Conservation (phyloP, 768 basidiomycete species). For the Rhizopogon sp. region DNA sequence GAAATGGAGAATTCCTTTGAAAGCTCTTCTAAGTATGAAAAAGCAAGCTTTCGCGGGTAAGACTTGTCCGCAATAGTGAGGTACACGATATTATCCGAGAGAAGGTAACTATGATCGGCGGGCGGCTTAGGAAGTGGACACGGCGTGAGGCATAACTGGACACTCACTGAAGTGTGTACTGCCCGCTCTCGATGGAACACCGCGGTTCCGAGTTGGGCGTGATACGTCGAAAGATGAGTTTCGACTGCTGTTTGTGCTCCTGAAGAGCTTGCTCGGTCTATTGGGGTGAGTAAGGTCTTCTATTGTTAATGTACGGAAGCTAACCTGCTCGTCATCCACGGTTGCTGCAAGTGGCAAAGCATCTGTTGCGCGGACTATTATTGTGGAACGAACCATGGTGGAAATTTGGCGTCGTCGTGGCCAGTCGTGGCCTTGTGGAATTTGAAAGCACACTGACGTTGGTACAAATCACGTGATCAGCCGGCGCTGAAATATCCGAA, state of each 20-base stretch:
- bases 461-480: conserved; percentile 3
- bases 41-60: conserved; percentile 94
- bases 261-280: conserved; percentile 92
- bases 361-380: conserved; percentile 80
- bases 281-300: neutral
- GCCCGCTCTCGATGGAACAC: conserved; percentile 94
- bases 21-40: conserved; percentile 95
- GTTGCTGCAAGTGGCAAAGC: conserved; percentile 90
- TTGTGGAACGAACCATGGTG: conserved; percentile 81
- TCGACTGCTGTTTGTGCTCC: conserved; percentile 98
- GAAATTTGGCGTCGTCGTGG: conserved; percentile 1
- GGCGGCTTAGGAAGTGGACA: neutral
- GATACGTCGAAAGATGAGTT: conserved; percentile 92
- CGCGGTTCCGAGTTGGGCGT: conserved; percentile 92
- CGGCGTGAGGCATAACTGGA: neutral
- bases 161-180: conserved; percentile 92
- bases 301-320: conserved; percentile 9
- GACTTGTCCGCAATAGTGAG: conserved; percentile 95
- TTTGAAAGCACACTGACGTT: neutral
- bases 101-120: conserved; percentile 72
- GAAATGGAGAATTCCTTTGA: conserved; percentile 92
- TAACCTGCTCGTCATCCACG: conserved; percentile 94
- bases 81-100: conserved; percentile 90
- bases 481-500: neutral
- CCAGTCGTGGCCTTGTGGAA: neutral